Percentiles rank a stretch among this genome's conserved stretches.
phyloP scores from a whole-genome alignment of 768 basidiomycete genomes.

The Russula sp. region DNA sequence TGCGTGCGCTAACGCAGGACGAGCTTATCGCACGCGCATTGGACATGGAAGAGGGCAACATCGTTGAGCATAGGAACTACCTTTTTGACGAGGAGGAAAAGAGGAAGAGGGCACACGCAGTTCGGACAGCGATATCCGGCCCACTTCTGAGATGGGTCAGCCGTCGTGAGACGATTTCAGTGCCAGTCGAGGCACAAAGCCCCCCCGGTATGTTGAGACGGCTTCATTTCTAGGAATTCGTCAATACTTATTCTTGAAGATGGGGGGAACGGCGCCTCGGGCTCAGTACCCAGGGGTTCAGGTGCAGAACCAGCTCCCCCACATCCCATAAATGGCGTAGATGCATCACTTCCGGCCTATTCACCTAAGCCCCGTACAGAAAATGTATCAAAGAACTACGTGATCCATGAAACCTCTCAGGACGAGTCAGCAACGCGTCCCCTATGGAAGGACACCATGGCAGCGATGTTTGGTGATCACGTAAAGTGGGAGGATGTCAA shows the following conservation, averaged over 20 bases:
- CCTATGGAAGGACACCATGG: slow-evolving; percentile 66
- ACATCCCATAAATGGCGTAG: background rate
- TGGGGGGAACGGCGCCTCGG: background rate
- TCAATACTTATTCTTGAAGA: slow-evolving; percentile 2
- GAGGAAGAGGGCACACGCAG: slow-evolving; percentile 57
- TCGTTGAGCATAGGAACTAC: slow-evolving; percentile 71
- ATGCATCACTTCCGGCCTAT: background rate
- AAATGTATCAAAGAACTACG: slow-evolving; percentile 59
- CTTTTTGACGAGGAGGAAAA: slow-evolving; percentile 79
- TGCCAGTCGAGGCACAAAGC: slow-evolving; percentile 31
- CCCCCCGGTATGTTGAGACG: slow-evolving; percentile 29
- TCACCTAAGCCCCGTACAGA: slow-evolving; percentile 30
- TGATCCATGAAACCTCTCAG: slow-evolving; percentile 59
- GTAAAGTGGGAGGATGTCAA: slow-evolving; percentile 72
- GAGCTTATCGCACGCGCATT: slow-evolving; percentile 79
- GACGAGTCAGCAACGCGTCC: slow-evolving; percentile 44
- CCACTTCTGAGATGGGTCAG: slow-evolving; percentile 71
- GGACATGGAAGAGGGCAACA: slow-evolving; percentile 84
- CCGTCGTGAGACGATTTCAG: slow-evolving; percentile 50
- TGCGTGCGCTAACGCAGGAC: slow-evolving; percentile 62
- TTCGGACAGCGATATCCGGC: slow-evolving; percentile 56
- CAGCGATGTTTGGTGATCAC: slow-evolving; percentile 79
- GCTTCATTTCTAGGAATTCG: background rate
- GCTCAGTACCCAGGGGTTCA: background rate
- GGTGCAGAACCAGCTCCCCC: background rate